These are phyloP conservation scores for Pisolithus orientalis DNA, from an alignment of 768 basidiomycete species.

Conservation along the genomic window DNA sequence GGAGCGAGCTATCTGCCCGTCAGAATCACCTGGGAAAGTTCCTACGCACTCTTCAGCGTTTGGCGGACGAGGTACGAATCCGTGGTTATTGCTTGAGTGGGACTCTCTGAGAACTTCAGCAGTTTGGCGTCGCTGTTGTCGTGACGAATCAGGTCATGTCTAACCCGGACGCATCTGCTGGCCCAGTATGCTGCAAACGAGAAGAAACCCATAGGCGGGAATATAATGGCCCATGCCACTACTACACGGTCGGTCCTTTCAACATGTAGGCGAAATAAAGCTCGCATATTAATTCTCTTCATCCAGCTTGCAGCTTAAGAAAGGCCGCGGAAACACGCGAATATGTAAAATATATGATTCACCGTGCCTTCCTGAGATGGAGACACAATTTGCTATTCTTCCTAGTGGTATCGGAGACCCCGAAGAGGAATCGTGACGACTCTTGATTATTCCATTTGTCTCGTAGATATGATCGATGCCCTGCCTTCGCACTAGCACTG, in stretches of 20 bases:
- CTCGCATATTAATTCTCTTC: conserved; percentile 3
- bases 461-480: background rate
- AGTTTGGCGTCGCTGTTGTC: conserved; percentile 98
- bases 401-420: conserved; percentile 90
- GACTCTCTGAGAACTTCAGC: conserved; percentile 7
- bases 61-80: conserved; percentile 86
- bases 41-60: conserved; percentile 81
- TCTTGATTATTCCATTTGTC: background rate
- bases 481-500: background rate
- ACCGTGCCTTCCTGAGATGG: conserved; percentile 94
- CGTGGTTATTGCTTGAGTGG: conserved; percentile 1
- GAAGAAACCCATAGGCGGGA: conserved; percentile 98
- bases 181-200: conserved; percentile 84
- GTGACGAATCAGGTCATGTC: conserved; percentile 99
- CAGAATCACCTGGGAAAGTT: conserved; percentile 97
- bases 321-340: conserved; percentile 85
- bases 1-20: conserved; percentile 91
- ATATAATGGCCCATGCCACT: conserved; percentile 98
- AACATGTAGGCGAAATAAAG: background rate
- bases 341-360: conserved; percentile 98
- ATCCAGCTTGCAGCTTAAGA: conserved; percentile 79
- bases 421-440: conserved; percentile 65
- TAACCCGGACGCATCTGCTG: conserved; percentile 91
- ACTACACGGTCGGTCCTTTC: conserved; percentile 70
- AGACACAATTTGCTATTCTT: conserved; percentile 92